Evolutionary conservation across 2,329 filamentous ascomycete species (phyloP).

Genomic region (Fusarium xyrophilum): DNA sequence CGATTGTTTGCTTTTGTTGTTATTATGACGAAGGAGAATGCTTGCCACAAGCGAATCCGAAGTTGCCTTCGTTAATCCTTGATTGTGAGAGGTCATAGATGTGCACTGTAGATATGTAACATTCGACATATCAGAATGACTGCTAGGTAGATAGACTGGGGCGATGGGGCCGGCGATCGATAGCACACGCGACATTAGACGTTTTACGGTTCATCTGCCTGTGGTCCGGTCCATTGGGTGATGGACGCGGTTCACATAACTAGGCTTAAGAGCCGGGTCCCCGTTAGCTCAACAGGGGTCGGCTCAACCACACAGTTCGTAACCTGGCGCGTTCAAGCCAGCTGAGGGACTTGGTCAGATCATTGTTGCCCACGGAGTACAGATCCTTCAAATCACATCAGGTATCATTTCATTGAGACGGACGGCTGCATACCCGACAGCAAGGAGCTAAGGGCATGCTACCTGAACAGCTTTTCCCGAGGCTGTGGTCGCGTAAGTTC

Average conservation of each 20-base stretch:
- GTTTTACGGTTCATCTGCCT: slow-evolving; percentile 6
- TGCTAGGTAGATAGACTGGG: neutral
- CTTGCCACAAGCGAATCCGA: neutral
- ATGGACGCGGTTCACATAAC: slow-evolving; percentile 8
- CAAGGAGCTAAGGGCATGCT: slow-evolving; percentile 16
- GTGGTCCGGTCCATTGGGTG: slow-evolving; percentile 18
- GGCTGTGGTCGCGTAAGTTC: slow-evolving; percentile 28
- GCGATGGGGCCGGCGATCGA: slow-evolving; percentile 5
- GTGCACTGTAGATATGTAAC: neutral
- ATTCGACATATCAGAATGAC: slow-evolving; percentile 15
- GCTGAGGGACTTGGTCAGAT: slow-evolving; percentile 7
- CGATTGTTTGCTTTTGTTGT: slow-evolving; percentile 11
- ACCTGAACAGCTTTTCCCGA: slow-evolving; percentile 18
- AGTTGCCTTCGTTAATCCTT: neutral
- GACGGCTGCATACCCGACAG: slow-evolving; percentile 37
- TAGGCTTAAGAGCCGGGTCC: slow-evolving; percentile 7
- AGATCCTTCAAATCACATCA: neutral
- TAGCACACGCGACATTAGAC: slow-evolving; percentile 1
- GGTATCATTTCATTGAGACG: slow-evolving; percentile 13
- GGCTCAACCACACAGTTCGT: neutral
- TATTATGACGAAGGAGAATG: neutral
- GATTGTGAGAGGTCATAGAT: neutral
- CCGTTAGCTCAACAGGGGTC: slow-evolving; percentile 17
- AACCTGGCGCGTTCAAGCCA: neutral
- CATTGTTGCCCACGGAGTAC: slow-evolving; percentile 15